phyloP scores from a whole-genome alignment of 169 alveolate genomes.

The Plasmodium reichenowi region DNA sequence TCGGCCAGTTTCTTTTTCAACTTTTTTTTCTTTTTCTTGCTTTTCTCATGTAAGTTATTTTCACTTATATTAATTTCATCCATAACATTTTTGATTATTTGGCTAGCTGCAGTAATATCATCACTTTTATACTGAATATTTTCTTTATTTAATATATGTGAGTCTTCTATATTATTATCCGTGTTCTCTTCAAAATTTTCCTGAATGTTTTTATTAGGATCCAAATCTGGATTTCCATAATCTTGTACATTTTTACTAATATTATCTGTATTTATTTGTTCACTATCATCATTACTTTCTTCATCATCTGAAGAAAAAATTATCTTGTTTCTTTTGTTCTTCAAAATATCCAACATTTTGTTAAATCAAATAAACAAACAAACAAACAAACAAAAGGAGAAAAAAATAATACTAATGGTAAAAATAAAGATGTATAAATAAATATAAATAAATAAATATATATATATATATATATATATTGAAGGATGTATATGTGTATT shows the following conservation, averaged over 20 bases:
- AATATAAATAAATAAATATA: not conserved
- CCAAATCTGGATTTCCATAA: not conserved
- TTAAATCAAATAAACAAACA: not conserved
- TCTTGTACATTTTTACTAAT: not conserved
- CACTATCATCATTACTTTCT: conserved; percentile 16
- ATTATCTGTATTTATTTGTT: not conserved
- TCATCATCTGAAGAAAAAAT: conserved; percentile 7
- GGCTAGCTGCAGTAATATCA: not conserved
- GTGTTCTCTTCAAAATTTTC: not conserved
- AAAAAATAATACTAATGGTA: no score
- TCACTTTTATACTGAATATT: not conserved
- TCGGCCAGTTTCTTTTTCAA: not conserved
- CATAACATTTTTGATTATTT: no score
- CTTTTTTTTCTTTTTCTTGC: no score
- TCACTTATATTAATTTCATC: no score
- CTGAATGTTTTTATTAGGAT: not conserved
- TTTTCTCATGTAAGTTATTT: no score
- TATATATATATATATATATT: no score
- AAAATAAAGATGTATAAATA: not conserved
- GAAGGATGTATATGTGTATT: no score
- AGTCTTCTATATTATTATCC: not conserved
- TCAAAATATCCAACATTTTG: conserved; percentile 23
- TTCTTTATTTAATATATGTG: not conserved
- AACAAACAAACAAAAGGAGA: not conserved
- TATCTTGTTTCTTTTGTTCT: conserved; percentile 26